Base-by-base conservation (phyloP, 1,284 basidiomycete species). In the Trichosporon sp. region DNA sequence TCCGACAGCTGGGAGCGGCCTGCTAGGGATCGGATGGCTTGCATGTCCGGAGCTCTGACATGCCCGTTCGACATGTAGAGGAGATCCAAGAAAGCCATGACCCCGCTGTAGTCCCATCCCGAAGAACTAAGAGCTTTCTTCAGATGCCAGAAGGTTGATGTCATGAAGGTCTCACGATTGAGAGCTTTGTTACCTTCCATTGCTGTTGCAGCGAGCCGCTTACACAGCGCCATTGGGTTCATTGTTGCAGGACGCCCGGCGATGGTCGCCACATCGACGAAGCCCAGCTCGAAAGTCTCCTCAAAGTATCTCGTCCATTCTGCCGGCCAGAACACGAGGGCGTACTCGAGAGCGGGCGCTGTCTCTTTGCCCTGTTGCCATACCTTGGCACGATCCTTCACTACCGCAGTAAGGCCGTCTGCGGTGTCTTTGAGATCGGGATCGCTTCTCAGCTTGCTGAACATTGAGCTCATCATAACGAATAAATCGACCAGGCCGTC, bases 121-220 rank as follows among this genome's bases (percentile, higher is more conserved):
- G 82, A 78, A 1, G 81, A 63, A 2, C 88, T 88, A 40, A 93
- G 88, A 69, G 84, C 87, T 19, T 86, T 85, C 72, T 91, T 91
- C 70, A 95, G 80, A 37, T 86, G 84, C 92, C 92, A 95, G 74
- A 95, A 93, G 67, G 89, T 86, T 2, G 81, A 64, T 7, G 64
- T 46, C 8, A 66, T 60, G 61, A 78, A 74, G 2, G 40, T 59
- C 2, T 68, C 66, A 11, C 49, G 49, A 13, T 54, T 54, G 2
- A 16, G 25, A 10, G 49, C 13, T 10, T n/a, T 23, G 34, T 58
- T 33, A 16, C 34, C 57, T 34, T 7, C 13, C 29, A 2, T n/a
- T n/a, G 49, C 49, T 44, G 37, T 60, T 27, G 37, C 56, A 2
- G 32, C 21, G 27, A 69, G 31, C 10, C 62, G 21, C 54, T 37